Base-by-base conservation (phyloP, 805 yeast genomes). In the Cyberlindnera suaveolens region DNA sequence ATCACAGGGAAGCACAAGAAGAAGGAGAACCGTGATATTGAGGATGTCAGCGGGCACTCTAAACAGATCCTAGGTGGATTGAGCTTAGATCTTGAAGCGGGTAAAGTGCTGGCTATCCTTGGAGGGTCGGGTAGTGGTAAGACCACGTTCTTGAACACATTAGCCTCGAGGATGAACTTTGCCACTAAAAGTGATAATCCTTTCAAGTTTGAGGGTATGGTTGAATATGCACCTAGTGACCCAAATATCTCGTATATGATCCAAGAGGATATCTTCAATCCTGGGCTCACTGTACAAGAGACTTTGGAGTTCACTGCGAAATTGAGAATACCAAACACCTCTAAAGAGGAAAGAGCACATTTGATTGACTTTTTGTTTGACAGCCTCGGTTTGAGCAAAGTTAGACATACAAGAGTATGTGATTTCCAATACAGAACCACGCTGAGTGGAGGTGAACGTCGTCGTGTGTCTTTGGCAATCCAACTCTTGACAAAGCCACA, bases 51-150 rank as follows among this genome's bases (percentile, higher is more conserved):
- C 2, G 27, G 6, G n/a, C 31, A 34, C 3, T 19, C 31, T 16
- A 67, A 69, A 42, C 57, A 64, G 4, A 66, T 79, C 23, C 64
- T 79, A 3, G 57, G 71, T 31, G 61, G 77, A 23, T 66, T 85
- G 38, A 76, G 85, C 3, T 71, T 85, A 46, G 78, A 77, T 40
- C 66, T 85, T 10, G 74, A 77, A 0, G 60, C 75, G 13, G 85
- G 86, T 15, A 67, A 82, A 9, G 62, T 88, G 32, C 71, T 87
- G 62, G 95, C 95, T 6, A 83, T 87, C 9, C 74, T 88, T 67
- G 96, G 96, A 3, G 91, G 95, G 0, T 82, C 90, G 0, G 96
- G 96, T 0, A 78, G 88, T 3, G 96, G 95, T 4, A 87, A 88
- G 56, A 87, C 96, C 0, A 85, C 96, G 0, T 59, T 87, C 36